A percentile compares a stretch with the other conserved stretches of the same genome.
These are phyloP conservation scores for Aspergillus intermedius DNA, from an alignment of 2,329 filamentous ascomycete species.

Conservation along the genomic window DNA sequence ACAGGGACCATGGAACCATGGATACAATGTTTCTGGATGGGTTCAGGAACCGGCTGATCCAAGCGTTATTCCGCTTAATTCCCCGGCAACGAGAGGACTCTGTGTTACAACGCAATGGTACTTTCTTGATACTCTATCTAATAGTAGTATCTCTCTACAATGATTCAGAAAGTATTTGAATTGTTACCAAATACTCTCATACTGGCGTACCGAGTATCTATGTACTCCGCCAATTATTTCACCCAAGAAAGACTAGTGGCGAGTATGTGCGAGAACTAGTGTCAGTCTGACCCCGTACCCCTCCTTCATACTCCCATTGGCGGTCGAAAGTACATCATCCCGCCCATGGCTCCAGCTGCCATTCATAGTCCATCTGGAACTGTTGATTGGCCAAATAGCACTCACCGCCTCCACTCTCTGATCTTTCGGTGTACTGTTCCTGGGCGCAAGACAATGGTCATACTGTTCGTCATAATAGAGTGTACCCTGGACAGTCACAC, in stretches of 20 bases:
- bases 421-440: constrained; percentile 18
- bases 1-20: background rate
- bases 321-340: constrained; percentile 25
- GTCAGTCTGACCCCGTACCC: too few relatives aligned
- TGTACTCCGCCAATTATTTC: too few relatives aligned
- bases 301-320: constrained; percentile 3
- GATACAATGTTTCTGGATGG: background rate
- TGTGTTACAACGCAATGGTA: too few relatives aligned
- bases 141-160: too few relatives aligned
- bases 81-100: background rate
- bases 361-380: constrained; percentile 12
- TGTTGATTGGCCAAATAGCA: constrained; percentile 12
- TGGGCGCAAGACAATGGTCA: background rate
- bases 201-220: too few relatives aligned
- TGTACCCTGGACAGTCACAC: too few relatives aligned
- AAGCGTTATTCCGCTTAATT: background rate
- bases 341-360: constrained; percentile 20
- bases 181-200: too few relatives aligned
- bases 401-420: constrained; percentile 10
- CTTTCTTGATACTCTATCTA: too few relatives aligned
- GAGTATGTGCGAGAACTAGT: too few relatives aligned
- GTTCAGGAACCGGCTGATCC: background rate
- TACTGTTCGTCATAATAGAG: background rate
- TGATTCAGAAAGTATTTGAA: too few relatives aligned
- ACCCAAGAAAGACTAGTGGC: too few relatives aligned